Conservation (phyloP, 495 filamentous ascomycete genomes). For the Melanomma pulvis-pyrius region DNA sequence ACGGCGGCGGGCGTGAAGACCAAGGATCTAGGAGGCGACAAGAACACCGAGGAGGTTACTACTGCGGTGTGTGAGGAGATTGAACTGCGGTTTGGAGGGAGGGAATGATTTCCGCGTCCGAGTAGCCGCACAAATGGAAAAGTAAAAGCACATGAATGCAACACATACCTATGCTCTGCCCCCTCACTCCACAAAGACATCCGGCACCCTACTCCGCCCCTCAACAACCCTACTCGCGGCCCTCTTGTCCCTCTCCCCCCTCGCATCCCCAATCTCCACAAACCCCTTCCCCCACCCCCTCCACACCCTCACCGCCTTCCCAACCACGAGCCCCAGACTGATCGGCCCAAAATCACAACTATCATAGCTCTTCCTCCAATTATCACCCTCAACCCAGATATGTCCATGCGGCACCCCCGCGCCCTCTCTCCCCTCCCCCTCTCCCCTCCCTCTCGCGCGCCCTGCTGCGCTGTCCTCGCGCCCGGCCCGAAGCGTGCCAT, state of each 20-base stretch:
- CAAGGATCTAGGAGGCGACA: slow-evolving; percentile 61
- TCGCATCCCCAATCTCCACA: slow-evolving; percentile 16
- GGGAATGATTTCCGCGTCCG: too few relatives aligned
- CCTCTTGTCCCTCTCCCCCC: slow-evolving; percentile 12
- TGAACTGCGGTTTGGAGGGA: slow-evolving; percentile 42
- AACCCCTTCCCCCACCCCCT: not conserved
- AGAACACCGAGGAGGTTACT: slow-evolving; percentile 61
- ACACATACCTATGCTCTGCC: not conserved
- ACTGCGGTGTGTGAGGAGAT: slow-evolving; percentile 64
- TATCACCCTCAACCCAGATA: slow-evolving; percentile 50
- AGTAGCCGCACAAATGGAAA: too few relatives aligned
- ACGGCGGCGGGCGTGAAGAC: slow-evolving; percentile 61
- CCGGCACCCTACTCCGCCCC: slow-evolving; percentile 9
- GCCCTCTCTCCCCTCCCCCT: not conserved
- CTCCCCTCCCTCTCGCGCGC: not conserved
- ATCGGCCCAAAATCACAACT: slow-evolving; percentile 46
- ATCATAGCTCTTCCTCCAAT: slow-evolving; percentile 43
- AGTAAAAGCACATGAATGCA: not conserved
- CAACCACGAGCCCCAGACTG: slow-evolving; percentile 30
- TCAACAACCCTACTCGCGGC: slow-evolving; percentile 21
- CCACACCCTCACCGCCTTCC: slow-evolving; percentile 29
- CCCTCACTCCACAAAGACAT: slow-evolving; percentile 4
- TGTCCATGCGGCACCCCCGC: slow-evolving; percentile 42
- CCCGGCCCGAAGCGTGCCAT: slow-evolving; percentile 4
- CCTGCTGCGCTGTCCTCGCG: not conserved